phyloP scores from a whole-genome alignment of 495 filamentous ascomycete genomes.

The Saxophila tyrrhenica region DNA sequence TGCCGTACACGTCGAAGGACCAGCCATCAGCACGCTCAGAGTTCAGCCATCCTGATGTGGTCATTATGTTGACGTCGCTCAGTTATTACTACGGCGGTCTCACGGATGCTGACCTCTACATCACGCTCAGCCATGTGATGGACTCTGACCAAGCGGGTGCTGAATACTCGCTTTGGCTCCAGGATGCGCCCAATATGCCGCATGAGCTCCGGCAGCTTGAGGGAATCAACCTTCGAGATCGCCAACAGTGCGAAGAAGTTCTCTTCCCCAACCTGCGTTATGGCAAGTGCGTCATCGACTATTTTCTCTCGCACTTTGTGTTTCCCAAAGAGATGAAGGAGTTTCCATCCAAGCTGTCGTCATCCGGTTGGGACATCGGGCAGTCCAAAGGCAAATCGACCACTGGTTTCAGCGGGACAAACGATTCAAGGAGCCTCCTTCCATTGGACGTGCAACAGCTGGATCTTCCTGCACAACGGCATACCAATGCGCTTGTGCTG shows the following conservation, averaged over 20 bases:
- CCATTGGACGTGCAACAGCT: conserved; percentile 45
- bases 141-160: conserved; percentile 43
- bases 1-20: conserved; percentile 65
- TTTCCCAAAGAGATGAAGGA: conserved; percentile 55
- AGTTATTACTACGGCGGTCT: conserved; percentile 62
- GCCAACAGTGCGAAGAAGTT: conserved; percentile 21
- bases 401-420: conserved; percentile 65
- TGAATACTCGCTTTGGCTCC: conserved; percentile 46
- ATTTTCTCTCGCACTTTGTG: conserved; percentile 48
- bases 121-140: conserved; percentile 39
- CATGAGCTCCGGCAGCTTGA: conserved; percentile 34
- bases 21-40: conserved; percentile 51
- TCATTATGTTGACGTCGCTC: conserved; percentile 55
- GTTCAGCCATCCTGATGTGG: conserved; percentile 63
- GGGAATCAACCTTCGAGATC: conserved; percentile 52
- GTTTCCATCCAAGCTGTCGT: conserved; percentile 54
- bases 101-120: conserved; percentile 38
- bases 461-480: conserved; percentile 43
- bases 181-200: conserved; percentile 29
- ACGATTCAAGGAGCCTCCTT: conserved; percentile 48
- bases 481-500: conserved; percentile 57
- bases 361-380: conserved; percentile 60
- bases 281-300: conserved; percentile 47
- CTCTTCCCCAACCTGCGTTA: conserved; percentile 45
- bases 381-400: conserved; percentile 38